Evolutionary conservation across 805 yeast species (phyloP), one percentile per base, ranked within the genome.

Genomic region (Nakazawaea pomicola): DNA sequence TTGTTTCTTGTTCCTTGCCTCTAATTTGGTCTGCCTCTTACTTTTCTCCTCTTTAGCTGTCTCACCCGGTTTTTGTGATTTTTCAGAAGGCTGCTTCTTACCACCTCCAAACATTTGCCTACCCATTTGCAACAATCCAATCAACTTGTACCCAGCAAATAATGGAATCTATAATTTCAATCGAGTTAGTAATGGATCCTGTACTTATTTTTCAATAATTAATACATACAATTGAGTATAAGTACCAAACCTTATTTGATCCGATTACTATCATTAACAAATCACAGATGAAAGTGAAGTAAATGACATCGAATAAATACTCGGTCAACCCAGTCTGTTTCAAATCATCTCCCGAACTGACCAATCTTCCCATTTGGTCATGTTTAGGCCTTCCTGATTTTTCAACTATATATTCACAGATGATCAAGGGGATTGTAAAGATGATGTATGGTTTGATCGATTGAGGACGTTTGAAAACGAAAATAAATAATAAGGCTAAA

Each of bases 251-350:
- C 52, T 70, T 68, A 55, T 74, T 74, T 32, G 73, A 55, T 5
- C 89, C 89, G 28, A 74, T 51, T 0, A 75, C 17, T 5, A 75
- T 50, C 65, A 78, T 72, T 38, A 80, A 58, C 1, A 80, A 41
- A 48, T 78, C 78, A 48, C 77, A 64, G 16, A 72, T 50, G 71
- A 81, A 70, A 3, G 89, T 81, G 34, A 83, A 57, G 53, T 83
- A 83, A 45, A 84, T 62, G 10, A 82, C 57, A 53, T 84, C 93
- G 54, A 80, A 80, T 67, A 83, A 62, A 63, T 80, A 83, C 58
- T 84, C 91, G 29, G 80, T 80, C 30, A 84, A 64, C 0, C 93
- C 93, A 3, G 59, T 54, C 45, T 76, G 84, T 41, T 59, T 59
- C 44, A 83, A 67, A 51, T 84, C 85, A 23, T 70, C 74, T 2